Evolutionary conservation across 495 filamentous ascomycete species (phyloP), one percentile per base, ranked within the genome.

Genomic region (Jackrogersella multiformis): DNA sequence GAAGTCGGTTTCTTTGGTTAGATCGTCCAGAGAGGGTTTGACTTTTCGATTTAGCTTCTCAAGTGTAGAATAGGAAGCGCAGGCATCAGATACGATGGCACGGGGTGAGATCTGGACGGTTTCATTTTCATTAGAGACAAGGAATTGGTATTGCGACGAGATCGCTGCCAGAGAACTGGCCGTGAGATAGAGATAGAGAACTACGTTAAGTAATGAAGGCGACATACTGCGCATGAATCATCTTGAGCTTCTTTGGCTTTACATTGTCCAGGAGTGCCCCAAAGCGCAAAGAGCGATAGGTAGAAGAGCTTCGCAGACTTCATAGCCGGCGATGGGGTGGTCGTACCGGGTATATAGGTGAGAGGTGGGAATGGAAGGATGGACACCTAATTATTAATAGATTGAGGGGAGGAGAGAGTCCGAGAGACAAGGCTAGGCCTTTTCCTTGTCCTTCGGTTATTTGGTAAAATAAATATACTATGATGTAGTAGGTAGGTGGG

Each of bases 1-100:
- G 83, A 97, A 99, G 76, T 99, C 95, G 70, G 94, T 96, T 49
- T 90, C 88, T 75, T 87, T 86, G 0, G 92, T 95, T 38, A 99
- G 83, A 4, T 90, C 87, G 71, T 91, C 84, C 46, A 99, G 78
- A n/a, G 88, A 86, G n/a, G 92, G 88, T 71, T 88, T 88, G 46
- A 98, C 83, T 49, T 87, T 84, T 59, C 84, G 79, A 76, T 98
- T 99, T 6, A 98, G 82, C 18, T 80, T 75, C 70, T 99, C 93
- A 78, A 99, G 89, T 23, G 90, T 92, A 46, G 88, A 88, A 75
- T 96, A 99, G 38, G 94, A 95, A 42, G 92, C 91, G 76, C 94
- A 98, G 15, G 95, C 92, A 74, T 99, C 95, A 26, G 92, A 94
- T 38, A 89, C 83, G 48, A 86, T 86, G 58, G 83, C 79, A 64